Base-by-base conservation (phyloP, 805 yeast genomes). In the Blastobotrys mokoenaii region DNA sequence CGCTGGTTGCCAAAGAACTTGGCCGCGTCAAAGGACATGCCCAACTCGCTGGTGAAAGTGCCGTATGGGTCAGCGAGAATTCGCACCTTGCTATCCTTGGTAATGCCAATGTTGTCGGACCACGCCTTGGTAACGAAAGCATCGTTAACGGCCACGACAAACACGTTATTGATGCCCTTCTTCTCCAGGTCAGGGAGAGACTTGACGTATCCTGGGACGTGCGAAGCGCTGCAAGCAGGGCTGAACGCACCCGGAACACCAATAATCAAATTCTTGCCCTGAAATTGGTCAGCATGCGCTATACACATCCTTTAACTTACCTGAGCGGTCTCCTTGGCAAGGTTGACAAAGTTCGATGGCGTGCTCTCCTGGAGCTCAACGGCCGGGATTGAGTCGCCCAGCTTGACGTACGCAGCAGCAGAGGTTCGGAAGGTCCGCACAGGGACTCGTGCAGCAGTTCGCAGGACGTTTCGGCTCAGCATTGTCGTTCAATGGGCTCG, bases 81-180 rank as follows among this genome's bases (percentile, higher is more conserved):
- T 46, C 74, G 71, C 44, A 81, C 65, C 45, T 67, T 64, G 15
- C 44, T 42, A 27, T 50, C 48, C 38, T 54, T 54, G 15, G 51
- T 56, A 25, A 46, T 53, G 8, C 55, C 58, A 31, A 67, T 48
- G 1, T 46, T 57, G 46, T 79, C 74, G 38, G 76, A 77, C 95
- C 95, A 88, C 0, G 93, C 89, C 55, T 77, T 74, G 58, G 80
- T 77, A 41, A 87, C 96, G 63, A 88, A 88, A 2, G 93, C 75
- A 61, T 88, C 96, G 64, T 88, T 88, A 41, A 85, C 95, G 15
- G 93, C 73, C 31, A 88, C 76, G 37, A 88, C 77, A 56, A 72
- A 78, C 43, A 87, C 63, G 39, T 76, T 65, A 20, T 66, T 55
- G 65, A 76, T 71, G n/a, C 95, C 95, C 65, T 82, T 81, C 25